These are phyloP conservation scores for Sphaerulina populicola DNA, from an alignment of 2,329 filamentous ascomycete genomes.

Conservation along the genomic window DNA sequence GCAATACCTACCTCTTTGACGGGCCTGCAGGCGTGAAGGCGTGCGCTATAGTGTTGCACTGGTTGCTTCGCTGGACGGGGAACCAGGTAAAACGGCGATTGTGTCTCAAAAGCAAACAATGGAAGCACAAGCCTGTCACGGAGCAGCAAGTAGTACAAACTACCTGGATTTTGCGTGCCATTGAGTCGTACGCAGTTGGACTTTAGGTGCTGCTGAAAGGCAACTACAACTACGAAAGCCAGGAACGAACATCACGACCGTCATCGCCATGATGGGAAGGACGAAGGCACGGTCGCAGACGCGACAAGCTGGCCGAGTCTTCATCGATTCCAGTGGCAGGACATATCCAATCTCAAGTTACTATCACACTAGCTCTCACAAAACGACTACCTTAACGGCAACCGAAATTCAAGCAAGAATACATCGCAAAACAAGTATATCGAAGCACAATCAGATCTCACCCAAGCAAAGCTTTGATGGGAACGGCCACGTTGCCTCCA, in stretches of 20 bases:
- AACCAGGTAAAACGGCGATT: neutral
- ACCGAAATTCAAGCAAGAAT: too few species aligned
- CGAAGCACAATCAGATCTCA: too few species aligned
- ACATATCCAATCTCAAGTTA: neutral
- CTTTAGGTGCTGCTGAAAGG: neutral
- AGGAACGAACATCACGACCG: neutral
- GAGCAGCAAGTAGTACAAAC: constrained; percentile 1
- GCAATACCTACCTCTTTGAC: too few species aligned
- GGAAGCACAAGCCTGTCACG: neutral
- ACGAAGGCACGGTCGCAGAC: neutral
- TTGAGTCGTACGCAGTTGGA: constrained; percentile 3
- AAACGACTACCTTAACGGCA: neutral
- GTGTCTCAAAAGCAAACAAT: neutral
- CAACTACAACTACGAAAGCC: neutral
- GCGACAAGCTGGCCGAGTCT: neutral
- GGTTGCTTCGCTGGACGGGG: neutral
- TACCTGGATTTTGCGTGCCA: constrained; percentile 8
- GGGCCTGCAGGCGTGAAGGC: neutral
- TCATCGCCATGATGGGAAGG: neutral
- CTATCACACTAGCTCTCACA: neutral
- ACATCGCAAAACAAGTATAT: too few species aligned
- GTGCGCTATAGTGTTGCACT: neutral
- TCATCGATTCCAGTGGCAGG: constrained; percentile 7
- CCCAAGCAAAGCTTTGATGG: too few species aligned
- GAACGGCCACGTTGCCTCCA: too few species aligned